Conservation (phyloP, 257 asterid species). For the Lycium ferocissimum region DNA sequence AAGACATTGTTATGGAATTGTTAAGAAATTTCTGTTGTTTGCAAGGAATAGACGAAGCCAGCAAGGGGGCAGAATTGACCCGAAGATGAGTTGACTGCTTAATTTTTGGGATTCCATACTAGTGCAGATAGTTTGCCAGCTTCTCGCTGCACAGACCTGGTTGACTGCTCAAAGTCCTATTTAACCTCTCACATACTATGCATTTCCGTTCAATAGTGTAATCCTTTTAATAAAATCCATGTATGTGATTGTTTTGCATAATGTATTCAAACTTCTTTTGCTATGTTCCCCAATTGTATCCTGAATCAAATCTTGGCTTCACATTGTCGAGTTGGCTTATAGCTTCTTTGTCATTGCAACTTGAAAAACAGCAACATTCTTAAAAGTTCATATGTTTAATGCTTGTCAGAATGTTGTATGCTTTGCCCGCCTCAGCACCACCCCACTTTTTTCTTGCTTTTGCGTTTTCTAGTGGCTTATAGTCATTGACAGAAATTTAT, state of each 20-base stretch:
- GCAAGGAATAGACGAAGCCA: constrained; percentile 50
- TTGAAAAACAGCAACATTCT: background rate
- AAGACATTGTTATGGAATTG: background rate
- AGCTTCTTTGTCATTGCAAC: background rate
- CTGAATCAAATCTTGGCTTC: background rate
- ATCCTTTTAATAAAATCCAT: background rate
- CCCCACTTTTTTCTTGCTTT: background rate
- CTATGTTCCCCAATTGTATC: background rate
- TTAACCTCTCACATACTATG: background rate
- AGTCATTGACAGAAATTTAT: background rate
- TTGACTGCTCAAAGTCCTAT: constrained; percentile 3
- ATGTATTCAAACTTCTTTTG: background rate
- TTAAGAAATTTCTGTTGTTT: constrained; percentile 22
- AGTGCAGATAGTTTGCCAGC: background rate
- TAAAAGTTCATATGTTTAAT: background rate
- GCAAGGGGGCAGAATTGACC: constrained; percentile 31
- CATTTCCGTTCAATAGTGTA: background rate
- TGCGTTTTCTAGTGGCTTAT: background rate
- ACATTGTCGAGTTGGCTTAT: background rate
- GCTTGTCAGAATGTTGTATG: background rate
- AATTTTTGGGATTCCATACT: background rate
- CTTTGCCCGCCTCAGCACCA: background rate
- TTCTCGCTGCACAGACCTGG: background rate
- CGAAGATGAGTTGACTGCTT: constrained; percentile 39
- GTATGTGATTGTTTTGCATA: background rate